Evolutionary conservation across 2,329 filamentous ascomycete species (phyloP).

Genomic region (Leptoxyphium fumago): DNA sequence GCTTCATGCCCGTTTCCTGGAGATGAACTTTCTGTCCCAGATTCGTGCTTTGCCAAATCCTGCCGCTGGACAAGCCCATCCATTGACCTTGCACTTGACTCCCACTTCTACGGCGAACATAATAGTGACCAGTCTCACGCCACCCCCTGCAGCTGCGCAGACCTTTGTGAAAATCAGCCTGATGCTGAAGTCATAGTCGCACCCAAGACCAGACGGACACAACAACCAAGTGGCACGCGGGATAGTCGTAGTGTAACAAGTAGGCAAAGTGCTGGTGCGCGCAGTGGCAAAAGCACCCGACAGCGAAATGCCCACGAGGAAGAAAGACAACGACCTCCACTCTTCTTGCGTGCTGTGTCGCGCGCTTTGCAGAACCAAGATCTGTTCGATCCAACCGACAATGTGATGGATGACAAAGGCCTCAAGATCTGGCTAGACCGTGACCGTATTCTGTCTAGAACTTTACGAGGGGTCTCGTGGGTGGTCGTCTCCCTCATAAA

Average conservation of each 20-base stretch:
- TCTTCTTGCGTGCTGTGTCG: slow-evolving; percentile 74
- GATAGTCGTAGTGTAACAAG: slow-evolving; percentile 72
- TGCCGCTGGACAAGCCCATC: slow-evolving; percentile 45
- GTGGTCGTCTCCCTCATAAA: slow-evolving; percentile 76
- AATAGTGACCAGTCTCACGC: slow-evolving; percentile 67
- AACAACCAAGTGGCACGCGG: slow-evolving; percentile 45
- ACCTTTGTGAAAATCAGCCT: slow-evolving; percentile 81
- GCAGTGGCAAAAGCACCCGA: slow-evolving; percentile 52
- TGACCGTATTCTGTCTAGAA: slow-evolving; percentile 56
- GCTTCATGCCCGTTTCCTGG: slow-evolving; percentile 86
- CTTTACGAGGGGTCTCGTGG: slow-evolving; percentile 62
- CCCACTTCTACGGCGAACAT: slow-evolving; percentile 93
- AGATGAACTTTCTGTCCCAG: slow-evolving; percentile 83
- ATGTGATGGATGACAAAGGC: slow-evolving; percentile 35
- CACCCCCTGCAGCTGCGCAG: slow-evolving; percentile 49
- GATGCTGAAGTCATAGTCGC: slow-evolving; percentile 96
- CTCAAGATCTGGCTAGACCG: slow-evolving; percentile 75
- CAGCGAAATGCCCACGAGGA: slow-evolving; percentile 46
- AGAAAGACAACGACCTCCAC: slow-evolving; percentile 44
- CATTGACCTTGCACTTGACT: slow-evolving; percentile 81
- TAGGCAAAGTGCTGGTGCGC: slow-evolving; percentile 54
- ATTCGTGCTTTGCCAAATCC: slow-evolving; percentile 90
- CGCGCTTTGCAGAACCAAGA: slow-evolving; percentile 48
- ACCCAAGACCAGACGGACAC: slow-evolving; percentile 60
- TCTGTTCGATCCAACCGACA: slow-evolving; percentile 31